Conservation (phyloP, 495 filamentous ascomycete species). For the Lentithecium fluviatile region DNA sequence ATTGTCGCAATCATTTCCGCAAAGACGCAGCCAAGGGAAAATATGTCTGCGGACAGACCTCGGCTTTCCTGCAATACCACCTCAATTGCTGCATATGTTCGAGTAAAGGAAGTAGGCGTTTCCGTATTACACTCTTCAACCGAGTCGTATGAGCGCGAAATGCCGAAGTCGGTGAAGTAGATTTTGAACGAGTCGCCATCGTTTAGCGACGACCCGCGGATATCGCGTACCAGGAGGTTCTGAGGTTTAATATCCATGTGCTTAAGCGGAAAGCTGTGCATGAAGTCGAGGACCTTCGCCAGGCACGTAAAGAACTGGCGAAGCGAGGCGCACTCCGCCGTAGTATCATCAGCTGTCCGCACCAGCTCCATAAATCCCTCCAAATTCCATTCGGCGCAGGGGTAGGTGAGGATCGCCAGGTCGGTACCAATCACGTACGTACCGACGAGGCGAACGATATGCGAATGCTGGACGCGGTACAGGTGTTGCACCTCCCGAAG, state of each 20-base stretch:
- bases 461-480: neutral
- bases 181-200: neutral
- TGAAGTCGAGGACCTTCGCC: neutral
- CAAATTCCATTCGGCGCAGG: constrained; percentile 1
- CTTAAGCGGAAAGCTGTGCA: neutral
- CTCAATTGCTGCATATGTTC: neutral
- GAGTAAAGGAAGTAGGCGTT: neutral
- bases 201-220: neutral
- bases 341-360: neutral
- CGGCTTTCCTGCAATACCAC: constrained; percentile 1
- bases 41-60: neutral
- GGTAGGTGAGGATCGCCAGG: neutral
- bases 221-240: constrained; percentile 1
- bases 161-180: constrained; percentile 5
- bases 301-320: constrained; percentile 7
- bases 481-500: constrained; percentile 2
- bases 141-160: neutral
- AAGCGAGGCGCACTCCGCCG: neutral
- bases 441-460: constrained; percentile 3
- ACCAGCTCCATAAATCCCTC: neutral
- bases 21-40: neutral
- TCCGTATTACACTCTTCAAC: neutral
- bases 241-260: constrained; percentile 9
- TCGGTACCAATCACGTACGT: neutral
- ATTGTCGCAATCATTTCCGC: neutral